phyloP scores from a whole-genome alignment of 768 basidiomycete species.

The Cystofilobasidium bisporidii region DNA sequence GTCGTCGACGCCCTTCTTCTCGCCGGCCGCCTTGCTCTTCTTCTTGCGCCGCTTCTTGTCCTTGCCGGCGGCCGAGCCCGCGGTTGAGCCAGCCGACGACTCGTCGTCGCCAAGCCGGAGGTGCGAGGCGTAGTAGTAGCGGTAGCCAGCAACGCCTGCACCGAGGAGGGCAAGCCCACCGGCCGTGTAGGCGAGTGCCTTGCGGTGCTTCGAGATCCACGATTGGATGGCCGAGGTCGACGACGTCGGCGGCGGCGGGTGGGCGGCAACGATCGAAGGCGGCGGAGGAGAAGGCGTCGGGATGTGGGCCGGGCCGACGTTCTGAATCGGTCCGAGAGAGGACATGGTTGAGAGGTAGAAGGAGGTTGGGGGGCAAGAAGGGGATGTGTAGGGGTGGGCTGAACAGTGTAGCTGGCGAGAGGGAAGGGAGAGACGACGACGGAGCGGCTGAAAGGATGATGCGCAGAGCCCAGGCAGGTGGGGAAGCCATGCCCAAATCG shows the following conservation, averaged over 20 bases:
- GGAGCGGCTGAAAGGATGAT: too few species aligned
- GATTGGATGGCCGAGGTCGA: conserved; percentile 6
- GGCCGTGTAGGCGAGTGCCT: conserved; percentile 9
- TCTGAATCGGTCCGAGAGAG: conserved; percentile 11
- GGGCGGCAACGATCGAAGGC: background rate
- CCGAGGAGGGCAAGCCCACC: conserved; percentile 9
- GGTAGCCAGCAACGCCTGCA: conserved; percentile 1
- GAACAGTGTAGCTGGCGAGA: background rate
- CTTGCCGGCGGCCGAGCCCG: background rate
- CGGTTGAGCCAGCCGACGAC: background rate
- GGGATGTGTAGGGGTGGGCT: background rate
- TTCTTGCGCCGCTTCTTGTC: conserved; percentile 26
- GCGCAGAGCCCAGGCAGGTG: too few species aligned
- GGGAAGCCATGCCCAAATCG: too few species aligned
- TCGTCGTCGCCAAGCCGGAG: background rate
- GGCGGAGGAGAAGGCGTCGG: background rate
- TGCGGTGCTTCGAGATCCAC: background rate
- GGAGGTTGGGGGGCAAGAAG: background rate
- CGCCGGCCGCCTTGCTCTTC: conserved; percentile 8
- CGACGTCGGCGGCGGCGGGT: background rate
- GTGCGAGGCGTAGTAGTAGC: conserved; percentile 11
- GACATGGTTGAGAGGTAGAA: conserved; percentile 1
- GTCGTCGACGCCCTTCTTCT: conserved; percentile 26
- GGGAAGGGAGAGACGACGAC: background rate
- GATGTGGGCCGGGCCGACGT: conserved; percentile 12